Evolutionary conservation across 805 yeast species (phyloP), one percentile per base, ranked within the genome.

Genomic region (Ogataea populi-albae): DNA sequence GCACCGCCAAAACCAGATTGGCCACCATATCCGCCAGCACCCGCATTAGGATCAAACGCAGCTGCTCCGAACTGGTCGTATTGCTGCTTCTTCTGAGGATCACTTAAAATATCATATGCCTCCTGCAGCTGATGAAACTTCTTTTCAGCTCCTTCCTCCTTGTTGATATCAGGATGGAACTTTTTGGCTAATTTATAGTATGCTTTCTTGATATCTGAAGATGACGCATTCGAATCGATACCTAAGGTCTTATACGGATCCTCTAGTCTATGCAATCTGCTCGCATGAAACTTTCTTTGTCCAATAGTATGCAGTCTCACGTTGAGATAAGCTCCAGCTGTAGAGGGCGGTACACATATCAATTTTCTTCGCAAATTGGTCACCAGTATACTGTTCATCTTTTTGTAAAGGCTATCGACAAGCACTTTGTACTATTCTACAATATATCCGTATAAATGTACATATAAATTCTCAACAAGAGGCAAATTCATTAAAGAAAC

Each of bases 141-240:
- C 55, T 78, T 77, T 51, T 91, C 95, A 0, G 98, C 93, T 14
- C 75, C 91, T 17, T 77, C 75, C 45, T 86, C 96, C 62, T 91
- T 93, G 62, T 91, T 93, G 29, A 93, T 86, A 66, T 93, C 99
- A 0, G 99, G 99, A 62, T 93, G 99, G 61, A 69, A 88, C 59
- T 91, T 76, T 62, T 93, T 93, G 11, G 97, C 98, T 45, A 93
- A 68, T 54, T 87, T 82, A 59, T 88, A 88, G 65, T 93, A 93
- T 2, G 96, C 91, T 62, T 89, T 89, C 62, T 93, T 93, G 64
- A 93, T 93, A 15, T 88, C 94, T n/a, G 86, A 73, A 6, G 81
- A 66, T 10, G 81, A 71, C 0, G 98, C 93, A 34, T 57, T 58
- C 43, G 74, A 75, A 18, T 73, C 75, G 19, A 93, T 86, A 4